A percentile compares a stretch with the other conserved stretches of the same genome.
phyloP scores from a whole-genome alignment of 768 basidiomycete genomes.

The Tricholoma bakamatsutake region DNA sequence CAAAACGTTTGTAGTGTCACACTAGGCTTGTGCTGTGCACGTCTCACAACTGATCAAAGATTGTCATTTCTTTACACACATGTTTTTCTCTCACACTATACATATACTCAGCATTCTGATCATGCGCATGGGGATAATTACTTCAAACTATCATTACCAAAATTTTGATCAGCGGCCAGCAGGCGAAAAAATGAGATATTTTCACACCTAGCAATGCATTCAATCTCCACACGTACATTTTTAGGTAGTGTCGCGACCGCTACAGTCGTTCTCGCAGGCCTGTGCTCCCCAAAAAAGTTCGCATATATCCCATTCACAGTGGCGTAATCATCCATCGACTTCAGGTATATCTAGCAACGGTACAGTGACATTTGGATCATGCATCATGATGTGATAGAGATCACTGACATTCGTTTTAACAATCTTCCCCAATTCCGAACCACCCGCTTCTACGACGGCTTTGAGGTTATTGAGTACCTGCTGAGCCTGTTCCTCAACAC shows the following conservation, averaged over 20 bases:
- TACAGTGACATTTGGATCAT: not conserved
- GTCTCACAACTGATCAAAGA: not conserved
- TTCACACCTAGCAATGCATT: constrained; percentile 74
- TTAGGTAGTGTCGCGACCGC: constrained; percentile 87
- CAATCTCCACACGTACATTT: constrained; percentile 90
- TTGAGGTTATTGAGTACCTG: constrained; percentile 86
- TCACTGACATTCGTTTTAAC: constrained; percentile 83
- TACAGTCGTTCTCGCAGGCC: constrained; percentile 89
- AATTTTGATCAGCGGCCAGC: not conserved
- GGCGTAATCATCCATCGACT: constrained; percentile 87
- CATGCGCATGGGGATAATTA: constrained; percentile 9
- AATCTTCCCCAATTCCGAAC: constrained; percentile 72
- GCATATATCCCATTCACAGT: constrained; percentile 79
- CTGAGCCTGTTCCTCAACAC: constrained; percentile 73
- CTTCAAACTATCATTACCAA: constrained; percentile 25
- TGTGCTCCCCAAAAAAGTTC: constrained; percentile 82
- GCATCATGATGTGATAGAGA: not conserved
- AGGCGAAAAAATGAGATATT: not conserved
- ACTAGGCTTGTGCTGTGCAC: no score
- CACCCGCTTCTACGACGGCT: constrained; percentile 77
- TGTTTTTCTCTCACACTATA: constrained; percentile 12
- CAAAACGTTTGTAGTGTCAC: not conserved
- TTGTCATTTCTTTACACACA: constrained; percentile 1
- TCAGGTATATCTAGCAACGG: constrained; percentile 75
- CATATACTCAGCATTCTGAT: not conserved